Evolutionary conservation across 2,329 filamentous ascomycete species (phyloP).

Genomic region (Purpureocillium lavendulum): DNA sequence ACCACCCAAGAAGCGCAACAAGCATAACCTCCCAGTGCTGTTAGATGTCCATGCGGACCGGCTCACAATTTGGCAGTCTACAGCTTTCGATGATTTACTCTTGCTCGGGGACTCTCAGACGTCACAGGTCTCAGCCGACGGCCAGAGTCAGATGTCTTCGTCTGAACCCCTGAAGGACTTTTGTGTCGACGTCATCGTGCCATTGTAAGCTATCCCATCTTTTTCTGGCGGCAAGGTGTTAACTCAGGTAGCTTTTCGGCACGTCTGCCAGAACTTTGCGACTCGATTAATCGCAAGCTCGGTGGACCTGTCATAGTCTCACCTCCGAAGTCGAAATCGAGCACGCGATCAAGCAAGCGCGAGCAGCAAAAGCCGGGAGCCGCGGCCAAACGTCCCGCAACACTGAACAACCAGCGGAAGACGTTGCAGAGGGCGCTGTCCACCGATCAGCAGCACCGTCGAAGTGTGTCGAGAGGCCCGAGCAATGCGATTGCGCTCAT

Average conservation of each 20-base stretch:
- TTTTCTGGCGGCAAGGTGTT: constrained; percentile 15
- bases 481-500: constrained; percentile 53
- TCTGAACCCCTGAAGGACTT: constrained; percentile 65
- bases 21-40: constrained; percentile 55
- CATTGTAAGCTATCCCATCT: constrained; percentile 49
- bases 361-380: constrained; percentile 44
- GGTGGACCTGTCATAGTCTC: constrained; percentile 61
- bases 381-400: constrained; percentile 37
- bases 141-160: constrained; percentile 30
- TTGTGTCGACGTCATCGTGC: constrained; percentile 71
- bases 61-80: constrained; percentile 77
- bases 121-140: constrained; percentile 19
- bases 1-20: constrained; percentile 49
- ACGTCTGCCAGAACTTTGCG: constrained; percentile 63
- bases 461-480: constrained; percentile 48
- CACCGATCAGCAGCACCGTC: constrained; percentile 45
- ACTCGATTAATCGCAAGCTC: constrained; percentile 64
- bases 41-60: constrained; percentile 70
- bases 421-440: constrained; percentile 56
- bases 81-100: constrained; percentile 51
- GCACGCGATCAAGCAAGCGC: constrained; percentile 32
- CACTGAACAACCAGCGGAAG: constrained; percentile 29
- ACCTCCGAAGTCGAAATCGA: constrained; percentile 39
- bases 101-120: constrained; percentile 40
- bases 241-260: constrained; percentile 55